Percentiles rank a stretch among this genome's conserved stretches.
phyloP scores from a whole-genome alignment of 2,329 filamentous ascomycete genomes.

The Onygenales sp. region DNA sequence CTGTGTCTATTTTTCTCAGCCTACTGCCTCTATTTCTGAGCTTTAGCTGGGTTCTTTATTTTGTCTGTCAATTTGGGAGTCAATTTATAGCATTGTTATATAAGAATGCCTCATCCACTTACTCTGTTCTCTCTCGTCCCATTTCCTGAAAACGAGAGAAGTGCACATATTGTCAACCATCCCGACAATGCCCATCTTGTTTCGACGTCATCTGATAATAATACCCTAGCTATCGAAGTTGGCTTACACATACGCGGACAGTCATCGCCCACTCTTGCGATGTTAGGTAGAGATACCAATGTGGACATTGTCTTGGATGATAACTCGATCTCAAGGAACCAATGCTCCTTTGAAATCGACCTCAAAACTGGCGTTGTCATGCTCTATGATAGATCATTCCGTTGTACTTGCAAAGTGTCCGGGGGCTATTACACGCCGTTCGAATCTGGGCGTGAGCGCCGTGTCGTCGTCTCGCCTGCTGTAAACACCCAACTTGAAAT shows the following conservation, averaged over 20 bases:
- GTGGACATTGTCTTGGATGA: constrained; percentile 6
- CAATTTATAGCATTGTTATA: too few species aligned
- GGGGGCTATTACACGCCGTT: constrained; percentile 11
- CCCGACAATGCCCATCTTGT: constrained; percentile 1
- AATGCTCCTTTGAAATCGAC: constrained; percentile 13
- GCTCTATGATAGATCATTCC: constrained; percentile 12
- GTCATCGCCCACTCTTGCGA: constrained; percentile 3
- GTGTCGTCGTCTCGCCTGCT: constrained; percentile 10
- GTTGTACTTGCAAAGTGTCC: constrained; percentile 9
- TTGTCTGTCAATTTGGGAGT: too few species aligned
- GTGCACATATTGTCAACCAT: background rate
- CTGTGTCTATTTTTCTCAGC: too few species aligned
- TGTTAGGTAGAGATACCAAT: constrained; percentile 1
- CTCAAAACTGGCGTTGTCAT: constrained; percentile 5
- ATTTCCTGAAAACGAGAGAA: too few species aligned
- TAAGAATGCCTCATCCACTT: too few species aligned
- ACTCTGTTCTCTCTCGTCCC: too few species aligned
- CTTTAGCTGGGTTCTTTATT: too few species aligned
- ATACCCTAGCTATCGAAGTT: background rate
- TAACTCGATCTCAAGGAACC: constrained; percentile 7
- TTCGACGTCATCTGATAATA: background rate
- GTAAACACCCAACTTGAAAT: constrained; percentile 13
- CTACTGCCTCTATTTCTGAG: too few species aligned
- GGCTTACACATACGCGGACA: background rate
- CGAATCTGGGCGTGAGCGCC: constrained; percentile 8